Evolutionary conservation across 345 rosid species (phyloP), one percentile per base, ranked within the genome.

Genomic region (Gossypium rotundifolium): DNA sequence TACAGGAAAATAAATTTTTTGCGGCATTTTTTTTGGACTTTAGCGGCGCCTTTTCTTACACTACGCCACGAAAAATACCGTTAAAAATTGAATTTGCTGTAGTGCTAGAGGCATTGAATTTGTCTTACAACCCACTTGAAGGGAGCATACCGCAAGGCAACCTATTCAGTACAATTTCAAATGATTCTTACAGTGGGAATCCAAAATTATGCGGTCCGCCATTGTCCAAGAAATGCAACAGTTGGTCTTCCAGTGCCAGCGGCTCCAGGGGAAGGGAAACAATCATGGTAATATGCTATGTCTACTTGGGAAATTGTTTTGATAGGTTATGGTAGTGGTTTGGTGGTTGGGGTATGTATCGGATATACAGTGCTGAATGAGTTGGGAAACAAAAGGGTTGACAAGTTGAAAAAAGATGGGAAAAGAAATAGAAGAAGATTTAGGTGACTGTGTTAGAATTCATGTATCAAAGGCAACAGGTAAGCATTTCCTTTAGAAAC

Each of bases 121-220:
- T 33, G 0, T 71, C 74, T n/a, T 33, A 58, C 46, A 72, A 72
- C 54, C 66, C 57, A 4, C 75, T 72, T 11, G 23, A 33, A 29
- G 38, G 38, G 38, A 3, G 5, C 38, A 29, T 29, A 3, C 38
- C 38, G 0, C 38, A 29, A 29, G 5, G 38, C 5, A 29, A 29
- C 38, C 38, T 3, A 29, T 29, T 29, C 38, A 29, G 4, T 29
- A 29, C 75, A 12, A 44, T 54, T 33, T 10, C 27, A 3, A 18
- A 54, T 11, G 38, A 11, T 42, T 72, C 64, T 18, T 72, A 13
- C 0, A 9, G 1, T 18, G 75, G 75, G 65, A 71, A 71, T 27
- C 17, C 48, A 27, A 16, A 10, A 33, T 25, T 71, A 18, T 71
- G 74, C 3, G 74, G 74, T 1, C 22, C 2, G 0, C 74, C 52